phyloP scores from a whole-genome alignment of 2,329 filamentous ascomycete species.

The Fusarium sp. region DNA sequence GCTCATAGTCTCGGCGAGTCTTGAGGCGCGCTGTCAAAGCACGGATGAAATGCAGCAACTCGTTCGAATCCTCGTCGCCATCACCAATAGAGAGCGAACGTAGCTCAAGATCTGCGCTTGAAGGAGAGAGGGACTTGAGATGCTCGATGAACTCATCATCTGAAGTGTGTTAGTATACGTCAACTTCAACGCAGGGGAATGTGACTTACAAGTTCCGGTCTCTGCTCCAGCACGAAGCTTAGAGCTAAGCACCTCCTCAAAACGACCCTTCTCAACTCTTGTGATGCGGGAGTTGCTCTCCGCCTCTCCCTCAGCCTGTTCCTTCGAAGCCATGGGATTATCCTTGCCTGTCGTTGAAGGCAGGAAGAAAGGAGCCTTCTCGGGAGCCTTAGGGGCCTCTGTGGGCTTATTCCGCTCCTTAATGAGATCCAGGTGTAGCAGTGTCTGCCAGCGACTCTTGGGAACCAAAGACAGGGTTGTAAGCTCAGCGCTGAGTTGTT shows the following conservation, averaged over 20 bases:
- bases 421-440: slow-evolving; percentile 92
- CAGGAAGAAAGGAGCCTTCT: slow-evolving; percentile 96
- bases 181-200: background rate
- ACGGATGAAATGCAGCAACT: slow-evolving; percentile 82
- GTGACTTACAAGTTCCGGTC: slow-evolving; percentile 69
- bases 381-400: slow-evolving; percentile 88
- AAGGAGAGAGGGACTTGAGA: slow-evolving; percentile 83
- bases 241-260: slow-evolving; percentile 68
- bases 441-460: slow-evolving; percentile 91
- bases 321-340: slow-evolving; percentile 53
- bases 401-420: slow-evolving; percentile 94
- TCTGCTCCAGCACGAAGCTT: slow-evolving; percentile 65
- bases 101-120: slow-evolving; percentile 89
- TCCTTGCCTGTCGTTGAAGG: slow-evolving; percentile 70
- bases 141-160: slow-evolving; percentile 78
- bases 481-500: slow-evolving; percentile 85
- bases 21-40: slow-evolving; percentile 79
- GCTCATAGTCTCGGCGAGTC: slow-evolving; percentile 84
- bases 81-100: slow-evolving; percentile 73
- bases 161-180: slow-evolving; percentile 47
- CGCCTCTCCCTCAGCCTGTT: slow-evolving; percentile 50
- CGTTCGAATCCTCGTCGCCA: slow-evolving; percentile 66
- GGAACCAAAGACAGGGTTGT: slow-evolving; percentile 91
- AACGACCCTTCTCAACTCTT: slow-evolving; percentile 68
- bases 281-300: slow-evolving; percentile 74